These are phyloP conservation scores for Terana coerulea DNA, from an alignment of 768 basidiomycete species.

Conservation along the genomic window DNA sequence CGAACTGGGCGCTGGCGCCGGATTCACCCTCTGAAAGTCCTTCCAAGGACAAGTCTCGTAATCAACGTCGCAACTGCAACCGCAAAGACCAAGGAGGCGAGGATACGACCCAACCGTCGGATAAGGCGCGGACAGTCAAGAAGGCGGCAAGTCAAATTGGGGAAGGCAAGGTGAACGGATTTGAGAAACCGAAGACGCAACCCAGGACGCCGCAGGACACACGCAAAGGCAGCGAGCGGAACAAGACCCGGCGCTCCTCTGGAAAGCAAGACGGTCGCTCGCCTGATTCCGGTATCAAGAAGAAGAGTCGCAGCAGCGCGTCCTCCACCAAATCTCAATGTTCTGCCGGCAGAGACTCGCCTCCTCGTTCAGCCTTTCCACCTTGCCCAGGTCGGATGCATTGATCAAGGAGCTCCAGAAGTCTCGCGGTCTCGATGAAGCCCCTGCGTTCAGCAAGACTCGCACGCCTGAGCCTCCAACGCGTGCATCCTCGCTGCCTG, in stretches of 20 bases:
- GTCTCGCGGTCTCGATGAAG: background rate
- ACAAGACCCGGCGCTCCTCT: background rate
- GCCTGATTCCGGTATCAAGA: background rate
- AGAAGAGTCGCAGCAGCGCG: background rate
- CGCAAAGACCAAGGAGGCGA: background rate
- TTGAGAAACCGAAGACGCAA: too few relatives aligned
- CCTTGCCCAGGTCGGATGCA: constrained; percentile 9
- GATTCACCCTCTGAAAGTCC: background rate
- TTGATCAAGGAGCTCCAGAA: constrained; percentile 12
- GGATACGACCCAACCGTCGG: too few relatives aligned
- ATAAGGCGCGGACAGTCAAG: too few relatives aligned
- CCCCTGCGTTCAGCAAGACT: background rate
- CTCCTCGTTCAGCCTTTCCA: background rate
- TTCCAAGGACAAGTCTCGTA: background rate
- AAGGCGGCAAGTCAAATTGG: too few relatives aligned
- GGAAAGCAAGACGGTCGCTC: background rate
- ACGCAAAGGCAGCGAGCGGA: background rate
- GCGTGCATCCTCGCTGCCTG: background rate
- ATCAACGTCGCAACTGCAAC: background rate
- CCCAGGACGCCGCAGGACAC: background rate
- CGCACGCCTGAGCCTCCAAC: background rate
- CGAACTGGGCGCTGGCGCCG: constrained; percentile 16
- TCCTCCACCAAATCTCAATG: background rate
- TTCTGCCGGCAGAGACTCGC: background rate
- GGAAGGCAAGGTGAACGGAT: too few relatives aligned